These are phyloP conservation scores for Myriosclerotinia duriaeana DNA, from an alignment of 2,329 filamentous ascomycete species.

Conservation along the genomic window DNA sequence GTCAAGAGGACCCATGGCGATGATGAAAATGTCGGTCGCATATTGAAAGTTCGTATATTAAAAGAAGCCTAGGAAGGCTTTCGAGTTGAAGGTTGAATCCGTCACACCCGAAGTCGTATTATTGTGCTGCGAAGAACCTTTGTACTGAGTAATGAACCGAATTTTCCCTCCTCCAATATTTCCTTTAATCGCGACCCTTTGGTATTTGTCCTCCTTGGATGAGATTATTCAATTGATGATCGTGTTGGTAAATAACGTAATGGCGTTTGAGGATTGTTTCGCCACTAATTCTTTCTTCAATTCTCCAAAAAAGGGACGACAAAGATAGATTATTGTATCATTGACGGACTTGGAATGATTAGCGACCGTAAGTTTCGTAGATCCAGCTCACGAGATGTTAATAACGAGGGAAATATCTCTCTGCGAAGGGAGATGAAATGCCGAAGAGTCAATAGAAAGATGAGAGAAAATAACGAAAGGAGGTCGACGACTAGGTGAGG, in stretches of 20 bases:
- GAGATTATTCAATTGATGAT: slow-evolving; percentile 4
- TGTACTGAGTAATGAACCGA: slow-evolving; percentile 1
- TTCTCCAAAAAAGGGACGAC: slow-evolving; percentile 12
- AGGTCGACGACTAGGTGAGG: slow-evolving; percentile 13
- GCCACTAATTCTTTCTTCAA: slow-evolving; percentile 6
- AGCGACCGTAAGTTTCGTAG: slow-evolving; percentile 20
- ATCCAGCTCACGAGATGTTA: slow-evolving; percentile 21
- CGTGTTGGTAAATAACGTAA: slow-evolving; percentile 5
- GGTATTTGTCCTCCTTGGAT: neutral
- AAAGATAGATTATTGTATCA: slow-evolving; percentile 15
- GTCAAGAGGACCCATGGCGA: slow-evolving; percentile 37
- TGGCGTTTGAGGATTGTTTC: slow-evolving; percentile 1
- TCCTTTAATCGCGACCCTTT: slow-evolving; percentile 8
- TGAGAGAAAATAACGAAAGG: slow-evolving; percentile 16
- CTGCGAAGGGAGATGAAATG: slow-evolving; percentile 17
- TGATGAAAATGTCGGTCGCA: slow-evolving; percentile 35
- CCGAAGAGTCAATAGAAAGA: no score
- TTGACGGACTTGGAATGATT: slow-evolving; percentile 20
- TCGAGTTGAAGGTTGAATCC: slow-evolving; percentile 4
- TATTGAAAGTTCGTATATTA: slow-evolving; percentile 29
- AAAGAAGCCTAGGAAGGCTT: slow-evolving; percentile 30
- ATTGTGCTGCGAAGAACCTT: slow-evolving; percentile 9
- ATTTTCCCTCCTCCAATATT: slow-evolving; percentile 6
- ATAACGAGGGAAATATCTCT: slow-evolving; percentile 16
- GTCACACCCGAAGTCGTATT: slow-evolving; percentile 9